A percentile compares a stretch with the other conserved stretches of the same genome.
These are phyloP conservation scores for Cinnamomum chago DNA, from an alignment of 164 flowering plant species.

Conservation along the genomic window DNA sequence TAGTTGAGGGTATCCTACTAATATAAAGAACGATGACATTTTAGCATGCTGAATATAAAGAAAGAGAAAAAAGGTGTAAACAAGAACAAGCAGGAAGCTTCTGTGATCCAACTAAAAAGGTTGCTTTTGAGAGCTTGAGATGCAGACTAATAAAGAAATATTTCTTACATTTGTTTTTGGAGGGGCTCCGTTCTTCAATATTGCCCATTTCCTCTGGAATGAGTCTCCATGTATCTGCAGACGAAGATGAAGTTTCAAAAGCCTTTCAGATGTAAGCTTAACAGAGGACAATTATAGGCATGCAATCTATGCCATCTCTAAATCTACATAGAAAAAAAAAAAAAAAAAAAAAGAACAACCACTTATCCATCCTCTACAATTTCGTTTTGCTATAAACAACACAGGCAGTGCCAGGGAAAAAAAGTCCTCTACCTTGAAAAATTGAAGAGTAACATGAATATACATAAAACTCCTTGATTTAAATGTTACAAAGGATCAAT, in stretches of 20 bases:
- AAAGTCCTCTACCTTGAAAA: background rate
- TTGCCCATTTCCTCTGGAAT: slow-evolving; percentile 77
- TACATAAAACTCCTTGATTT: background rate
- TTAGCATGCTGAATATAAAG: too few species aligned
- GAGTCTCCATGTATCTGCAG: slow-evolving; percentile 96
- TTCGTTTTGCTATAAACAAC: too few species aligned
- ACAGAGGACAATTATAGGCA: background rate
- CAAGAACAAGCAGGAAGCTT: too few species aligned
- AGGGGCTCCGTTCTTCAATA: slow-evolving; percentile 68
- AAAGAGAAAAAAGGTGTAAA: too few species aligned
- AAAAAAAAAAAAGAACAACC: background rate
- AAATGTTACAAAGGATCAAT: background rate
- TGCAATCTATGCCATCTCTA: background rate
- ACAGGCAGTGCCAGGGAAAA: background rate
- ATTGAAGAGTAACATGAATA: background rate
- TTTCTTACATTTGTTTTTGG: slow-evolving; percentile 60
- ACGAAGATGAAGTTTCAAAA: background rate
- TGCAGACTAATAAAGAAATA: background rate
- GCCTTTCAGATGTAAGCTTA: background rate
- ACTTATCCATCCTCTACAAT: background rate
- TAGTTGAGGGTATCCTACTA: too few species aligned
- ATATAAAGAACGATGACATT: too few species aligned
- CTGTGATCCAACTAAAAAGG: background rate
- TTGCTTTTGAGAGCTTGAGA: background rate
- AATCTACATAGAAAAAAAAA: background rate